Evolutionary conservation across 768 basidiomycete genomes (phyloP).

Genomic region (Lactarius sanguifluus): DNA sequence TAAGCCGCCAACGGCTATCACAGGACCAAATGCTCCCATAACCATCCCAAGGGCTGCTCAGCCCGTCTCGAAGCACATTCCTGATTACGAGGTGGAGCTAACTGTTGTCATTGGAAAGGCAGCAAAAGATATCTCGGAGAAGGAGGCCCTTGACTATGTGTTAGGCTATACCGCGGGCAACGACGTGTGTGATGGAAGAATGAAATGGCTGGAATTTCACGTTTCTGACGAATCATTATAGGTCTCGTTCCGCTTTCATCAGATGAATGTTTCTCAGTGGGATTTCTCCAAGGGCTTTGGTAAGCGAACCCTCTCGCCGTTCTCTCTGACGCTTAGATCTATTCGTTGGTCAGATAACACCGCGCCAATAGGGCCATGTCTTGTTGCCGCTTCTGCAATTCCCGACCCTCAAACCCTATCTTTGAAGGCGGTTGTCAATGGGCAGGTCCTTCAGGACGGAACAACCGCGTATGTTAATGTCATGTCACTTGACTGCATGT

Average conservation of each 20-base stretch:
- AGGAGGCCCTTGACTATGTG: conserved; percentile 81
- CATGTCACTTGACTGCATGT: neutral
- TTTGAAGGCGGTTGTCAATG: conserved; percentile 68
- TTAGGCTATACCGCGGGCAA: conserved; percentile 81
- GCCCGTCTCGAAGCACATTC: conserved; percentile 65
- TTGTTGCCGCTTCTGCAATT: conserved; percentile 65
- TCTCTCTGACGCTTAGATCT: neutral
- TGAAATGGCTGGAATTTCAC: neutral
- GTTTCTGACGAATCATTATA: conserved; percentile 31
- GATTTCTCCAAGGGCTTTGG: conserved; percentile 86
- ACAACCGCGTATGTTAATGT: conserved; percentile 61
- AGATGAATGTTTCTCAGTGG: conserved; percentile 83
- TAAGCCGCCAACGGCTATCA: conserved; percentile 69
- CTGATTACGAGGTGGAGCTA: conserved; percentile 83
- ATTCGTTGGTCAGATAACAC: conserved; percentile 49
- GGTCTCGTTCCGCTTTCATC: conserved; percentile 83
- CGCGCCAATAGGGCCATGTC: conserved; percentile 77
- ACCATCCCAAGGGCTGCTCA: conserved; percentile 66
- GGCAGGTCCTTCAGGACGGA: conserved; percentile 67
- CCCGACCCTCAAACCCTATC: conserved; percentile 64
- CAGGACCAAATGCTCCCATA: conserved; percentile 67
- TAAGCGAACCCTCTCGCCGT: conserved; percentile 35
- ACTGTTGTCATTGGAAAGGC: conserved; percentile 81
- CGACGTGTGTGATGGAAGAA: conserved; percentile 49
- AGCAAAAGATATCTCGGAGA: conserved; percentile 76